These are phyloP conservation scores for Vitis hybrid DNA, from an alignment of 177 flowering plant species.

Conservation along the genomic window DNA sequence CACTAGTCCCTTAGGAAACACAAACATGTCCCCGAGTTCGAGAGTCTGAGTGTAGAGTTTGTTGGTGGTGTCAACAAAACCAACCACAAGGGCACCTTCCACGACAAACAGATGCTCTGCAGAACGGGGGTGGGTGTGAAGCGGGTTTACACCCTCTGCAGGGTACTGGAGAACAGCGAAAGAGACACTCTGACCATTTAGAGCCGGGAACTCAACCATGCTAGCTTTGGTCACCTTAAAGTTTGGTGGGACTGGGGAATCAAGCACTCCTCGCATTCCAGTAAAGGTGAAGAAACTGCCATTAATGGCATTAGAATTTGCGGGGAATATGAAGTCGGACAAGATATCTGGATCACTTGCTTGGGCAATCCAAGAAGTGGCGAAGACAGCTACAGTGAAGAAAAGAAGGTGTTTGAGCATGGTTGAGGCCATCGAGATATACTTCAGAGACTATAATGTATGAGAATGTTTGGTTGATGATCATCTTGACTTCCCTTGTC, in stretches of 20 bases:
- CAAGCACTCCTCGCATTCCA: conserved; percentile 17
- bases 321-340: conserved; percentile 21
- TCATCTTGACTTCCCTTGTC: no score
- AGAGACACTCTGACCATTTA: conserved; percentile 1
- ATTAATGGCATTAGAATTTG: conserved; percentile 4
- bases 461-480: background rate
- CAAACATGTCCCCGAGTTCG: background rate
- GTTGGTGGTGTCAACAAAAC: conserved; percentile 21
- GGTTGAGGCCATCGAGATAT: conserved; percentile 8
- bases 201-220: conserved; percentile 13
- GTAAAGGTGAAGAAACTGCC: conserved; percentile 27
- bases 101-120: conserved; percentile 21
- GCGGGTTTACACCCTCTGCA: conserved; percentile 19
- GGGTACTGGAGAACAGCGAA: conserved; percentile 19
- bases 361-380: conserved; percentile 1
- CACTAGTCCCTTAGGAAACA: no score
- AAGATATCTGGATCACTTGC: conserved; percentile 30
- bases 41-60: conserved; percentile 28
- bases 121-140: conserved; percentile 14
- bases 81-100: conserved; percentile 20
- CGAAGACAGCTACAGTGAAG: conserved; percentile 9
- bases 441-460: background rate
- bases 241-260: conserved; percentile 3
- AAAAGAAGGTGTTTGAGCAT: conserved; percentile 2
- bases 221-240: conserved; percentile 20